phyloP scores from a whole-genome alignment of 176 grass and related monocot genomes.

The Coix lacrymajobi region DNA sequence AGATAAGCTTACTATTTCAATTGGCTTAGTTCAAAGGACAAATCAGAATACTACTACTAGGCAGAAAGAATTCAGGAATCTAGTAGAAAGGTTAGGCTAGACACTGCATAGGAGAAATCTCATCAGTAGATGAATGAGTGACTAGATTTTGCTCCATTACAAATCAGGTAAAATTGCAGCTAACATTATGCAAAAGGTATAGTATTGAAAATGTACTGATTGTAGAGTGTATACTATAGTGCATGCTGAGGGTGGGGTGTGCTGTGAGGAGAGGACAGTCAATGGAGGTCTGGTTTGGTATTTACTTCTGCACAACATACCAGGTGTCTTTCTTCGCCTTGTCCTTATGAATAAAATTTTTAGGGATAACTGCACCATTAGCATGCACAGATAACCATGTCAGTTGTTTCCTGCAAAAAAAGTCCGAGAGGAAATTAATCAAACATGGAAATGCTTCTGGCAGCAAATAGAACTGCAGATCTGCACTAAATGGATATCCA shows the following conservation, averaged over 20 bases:
- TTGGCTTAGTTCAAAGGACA: not conserved
- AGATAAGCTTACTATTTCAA: not conserved
- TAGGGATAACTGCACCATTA: slow-evolving; percentile 63
- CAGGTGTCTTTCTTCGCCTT: slow-evolving; percentile 67
- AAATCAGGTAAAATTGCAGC: not conserved
- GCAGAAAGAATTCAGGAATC: not conserved
- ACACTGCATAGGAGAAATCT: not conserved
- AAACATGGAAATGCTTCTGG: not conserved
- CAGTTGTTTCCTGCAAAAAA: slow-evolving; percentile 58
- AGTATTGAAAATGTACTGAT: not conserved
- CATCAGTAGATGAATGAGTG: not conserved
- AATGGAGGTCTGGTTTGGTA: not conserved
- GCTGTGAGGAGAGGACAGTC: not conserved
- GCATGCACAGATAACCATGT: slow-evolving; percentile 89
- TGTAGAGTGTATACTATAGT: not conserved
- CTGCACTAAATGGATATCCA: not conserved
- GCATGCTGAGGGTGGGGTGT: not conserved
- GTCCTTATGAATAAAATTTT: slow-evolving; percentile 60
- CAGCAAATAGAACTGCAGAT: slow-evolving; percentile 6
- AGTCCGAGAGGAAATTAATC: not conserved
- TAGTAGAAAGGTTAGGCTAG: not conserved
- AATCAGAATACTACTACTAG: not conserved
- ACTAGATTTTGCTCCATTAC: not conserved
- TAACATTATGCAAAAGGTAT: not conserved
- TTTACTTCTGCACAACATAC: slow-evolving; percentile 34